These are phyloP conservation scores for Aspergillus saccharolyticus DNA, from an alignment of 495 filamentous ascomycete species.

Conservation along the genomic window DNA sequence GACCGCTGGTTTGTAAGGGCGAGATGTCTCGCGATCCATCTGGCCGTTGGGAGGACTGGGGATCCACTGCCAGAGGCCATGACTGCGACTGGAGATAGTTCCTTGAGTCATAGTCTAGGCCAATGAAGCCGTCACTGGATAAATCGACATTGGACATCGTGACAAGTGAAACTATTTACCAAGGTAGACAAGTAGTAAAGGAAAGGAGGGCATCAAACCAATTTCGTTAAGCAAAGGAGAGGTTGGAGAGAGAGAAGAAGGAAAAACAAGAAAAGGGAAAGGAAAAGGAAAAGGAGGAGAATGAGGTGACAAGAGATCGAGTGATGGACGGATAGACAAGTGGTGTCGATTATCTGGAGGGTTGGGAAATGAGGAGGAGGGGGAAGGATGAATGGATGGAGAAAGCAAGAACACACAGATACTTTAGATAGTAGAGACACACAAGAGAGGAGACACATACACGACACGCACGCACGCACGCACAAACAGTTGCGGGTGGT, in stretches of 20 bases:
- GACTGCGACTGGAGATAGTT: constrained; percentile 39
- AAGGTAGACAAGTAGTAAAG: constrained; percentile 4
- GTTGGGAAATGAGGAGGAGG: neutral
- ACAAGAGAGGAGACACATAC: too few species aligned
- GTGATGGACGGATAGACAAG: neutral
- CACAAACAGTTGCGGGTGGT: constrained; percentile 5
- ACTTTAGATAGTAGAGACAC: neutral
- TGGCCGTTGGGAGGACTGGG: constrained; percentile 30
- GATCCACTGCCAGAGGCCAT: constrained; percentile 43
- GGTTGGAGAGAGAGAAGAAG: constrained; percentile 2
- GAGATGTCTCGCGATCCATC: constrained; percentile 39
- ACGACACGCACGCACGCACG: neutral
- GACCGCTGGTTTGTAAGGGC: constrained; percentile 45
- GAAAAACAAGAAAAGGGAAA: constrained; percentile 11
- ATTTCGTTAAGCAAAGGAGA: constrained; percentile 1
- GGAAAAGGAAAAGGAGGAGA: constrained; percentile 1
- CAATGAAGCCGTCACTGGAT: constrained; percentile 41
- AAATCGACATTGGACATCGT: constrained; percentile 45
- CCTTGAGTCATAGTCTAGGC: constrained; percentile 47
- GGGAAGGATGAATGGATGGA: neutral
- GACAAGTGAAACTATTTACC: constrained; percentile 12
- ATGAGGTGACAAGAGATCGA: neutral
- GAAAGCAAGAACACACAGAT: neutral
- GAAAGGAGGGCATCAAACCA: neutral
- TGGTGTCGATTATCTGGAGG: too few species aligned